These are phyloP conservation scores for Globisporangium yorkense DNA, from an alignment of 352 stramenopile species.

Conservation along the genomic window DNA sequence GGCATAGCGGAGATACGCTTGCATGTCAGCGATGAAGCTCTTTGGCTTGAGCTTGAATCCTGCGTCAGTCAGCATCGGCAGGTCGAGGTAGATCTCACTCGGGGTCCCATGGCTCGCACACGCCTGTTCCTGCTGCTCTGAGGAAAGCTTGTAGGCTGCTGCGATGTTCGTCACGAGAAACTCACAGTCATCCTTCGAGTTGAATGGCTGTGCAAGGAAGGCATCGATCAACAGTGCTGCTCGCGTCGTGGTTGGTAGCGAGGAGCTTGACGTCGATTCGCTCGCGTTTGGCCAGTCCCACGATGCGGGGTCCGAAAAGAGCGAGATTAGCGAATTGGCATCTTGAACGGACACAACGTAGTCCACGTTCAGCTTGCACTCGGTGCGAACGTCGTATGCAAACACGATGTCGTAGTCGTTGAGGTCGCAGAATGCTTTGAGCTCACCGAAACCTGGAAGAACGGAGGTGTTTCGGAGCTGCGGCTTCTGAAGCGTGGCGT, in stretches of 20 bases:
- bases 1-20: slow-evolving; percentile 42
- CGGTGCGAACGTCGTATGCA: slow-evolving; percentile 20
- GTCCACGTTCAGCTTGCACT: slow-evolving; percentile 18
- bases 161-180: slow-evolving; percentile 20
- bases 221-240: slow-evolving; percentile 39
- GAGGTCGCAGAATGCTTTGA: slow-evolving; percentile 37
- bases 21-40: slow-evolving; percentile 28
- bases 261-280: slow-evolving; percentile 1
- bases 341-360: slow-evolving; percentile 22
- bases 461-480: slow-evolving; percentile 13
- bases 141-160: slow-evolving; percentile 16
- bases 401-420: slow-evolving; percentile 22
- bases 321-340: slow-evolving; percentile 14
- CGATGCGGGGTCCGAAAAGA: slow-evolving; percentile 16
- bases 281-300: slow-evolving; percentile 21
- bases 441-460: slow-evolving; percentile 30
- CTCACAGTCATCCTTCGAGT: slow-evolving; percentile 17
- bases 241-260: slow-evolving; percentile 16
- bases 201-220: slow-evolving; percentile 46
- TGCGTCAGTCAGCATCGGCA: slow-evolving; percentile 23
- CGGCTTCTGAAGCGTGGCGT: slow-evolving; percentile 1
- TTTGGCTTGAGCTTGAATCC: slow-evolving; percentile 22
- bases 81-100: slow-evolving; percentile 23
- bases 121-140: slow-evolving; percentile 13
- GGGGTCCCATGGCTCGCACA: slow-evolving; percentile 11